These are phyloP conservation scores for Penicillium chermesinum DNA, from an alignment of 495 filamentous ascomycete species.

Conservation along the genomic window DNA sequence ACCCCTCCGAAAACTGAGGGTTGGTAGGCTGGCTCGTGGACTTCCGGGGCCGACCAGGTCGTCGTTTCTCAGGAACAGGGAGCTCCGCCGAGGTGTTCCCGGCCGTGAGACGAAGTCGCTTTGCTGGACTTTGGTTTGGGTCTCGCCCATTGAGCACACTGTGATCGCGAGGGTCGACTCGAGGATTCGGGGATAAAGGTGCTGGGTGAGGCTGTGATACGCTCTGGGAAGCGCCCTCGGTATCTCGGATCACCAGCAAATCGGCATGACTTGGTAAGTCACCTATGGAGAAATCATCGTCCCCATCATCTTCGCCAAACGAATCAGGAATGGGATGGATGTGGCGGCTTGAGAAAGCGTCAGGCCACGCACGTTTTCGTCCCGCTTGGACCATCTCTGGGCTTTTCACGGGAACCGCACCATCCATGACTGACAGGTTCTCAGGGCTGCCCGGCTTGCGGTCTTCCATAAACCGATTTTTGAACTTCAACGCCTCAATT, in stretches of 20 bases:
- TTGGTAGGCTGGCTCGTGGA: slow-evolving; percentile 23
- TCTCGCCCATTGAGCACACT: too few relatives aligned
- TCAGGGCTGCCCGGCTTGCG: slow-evolving; percentile 14
- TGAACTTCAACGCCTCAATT: slow-evolving; percentile 41
- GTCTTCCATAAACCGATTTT: slow-evolving; percentile 36
- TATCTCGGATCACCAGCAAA: slow-evolving; percentile 29
- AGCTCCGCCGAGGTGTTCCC: slow-evolving; percentile 2
- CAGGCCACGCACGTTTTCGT: slow-evolving; percentile 35
- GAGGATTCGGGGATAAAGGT: too few relatives aligned
- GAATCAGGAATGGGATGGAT: slow-evolving; percentile 31
- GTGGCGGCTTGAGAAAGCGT: slow-evolving; percentile 25
- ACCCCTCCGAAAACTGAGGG: slow-evolving; percentile 9
- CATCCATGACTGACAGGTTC: slow-evolving; percentile 5
- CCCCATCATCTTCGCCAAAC: slow-evolving; percentile 36
- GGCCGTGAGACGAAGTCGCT: slow-evolving; percentile 29
- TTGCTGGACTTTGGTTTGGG: slow-evolving; percentile 17
- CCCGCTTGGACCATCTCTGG: slow-evolving; percentile 36
- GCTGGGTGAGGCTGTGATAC: slow-evolving; percentile 2
- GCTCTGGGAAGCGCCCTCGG: too few relatives aligned
- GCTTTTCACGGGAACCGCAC: slow-evolving; percentile 29
- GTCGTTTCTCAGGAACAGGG: slow-evolving; percentile 13
- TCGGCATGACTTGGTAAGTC: slow-evolving; percentile 15
- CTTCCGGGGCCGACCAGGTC: slow-evolving; percentile 29
- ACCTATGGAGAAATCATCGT: slow-evolving; percentile 26
- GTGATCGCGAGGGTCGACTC: too few relatives aligned